A percentile compares a stretch with the other conserved stretches of the same genome.
phyloP scores from a whole-genome alignment of 1,139 yeast species.

The Suhomyces kunorum region DNA sequence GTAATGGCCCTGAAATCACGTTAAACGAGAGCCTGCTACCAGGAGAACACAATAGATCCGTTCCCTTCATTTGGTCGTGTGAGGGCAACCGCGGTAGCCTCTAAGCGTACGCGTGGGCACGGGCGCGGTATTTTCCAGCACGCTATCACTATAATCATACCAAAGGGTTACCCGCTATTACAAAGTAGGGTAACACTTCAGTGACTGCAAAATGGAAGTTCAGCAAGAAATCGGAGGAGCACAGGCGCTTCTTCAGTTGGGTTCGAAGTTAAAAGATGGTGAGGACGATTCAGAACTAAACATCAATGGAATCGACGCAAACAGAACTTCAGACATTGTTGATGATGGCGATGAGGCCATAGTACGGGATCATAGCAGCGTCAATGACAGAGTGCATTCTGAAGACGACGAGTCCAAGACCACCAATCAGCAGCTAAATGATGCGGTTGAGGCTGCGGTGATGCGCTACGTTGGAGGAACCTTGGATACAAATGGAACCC shows the following conservation, averaged over 20 bases:
- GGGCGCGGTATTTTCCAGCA: conserved; percentile 1
- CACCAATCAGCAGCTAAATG: conserved; percentile 45
- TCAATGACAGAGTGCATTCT: conserved; percentile 13
- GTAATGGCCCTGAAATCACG: no score
- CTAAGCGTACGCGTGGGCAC: conserved; percentile 1
- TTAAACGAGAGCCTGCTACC: no score
- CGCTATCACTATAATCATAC: conserved; percentile 4
- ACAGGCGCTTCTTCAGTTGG: conserved; percentile 46
- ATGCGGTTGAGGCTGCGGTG: conserved; percentile 73
- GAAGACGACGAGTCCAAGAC: conserved; percentile 30
- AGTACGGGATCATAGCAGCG: conserved; percentile 13
- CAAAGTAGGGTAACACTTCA: conserved; percentile 18
- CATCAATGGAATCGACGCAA: conserved; percentile 10
- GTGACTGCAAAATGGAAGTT: conserved; percentile 31
- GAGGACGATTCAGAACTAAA: conserved; percentile 16
- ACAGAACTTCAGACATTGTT: conserved; percentile 8
- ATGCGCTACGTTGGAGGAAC: conserved; percentile 69
- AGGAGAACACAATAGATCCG: no score
- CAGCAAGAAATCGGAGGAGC: conserved; percentile 50
- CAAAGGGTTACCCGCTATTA: conserved; percentile 19
- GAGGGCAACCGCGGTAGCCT: no score
- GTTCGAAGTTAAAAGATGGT: conserved; percentile 32
- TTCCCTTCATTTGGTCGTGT: no score
- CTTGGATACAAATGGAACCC: conserved; percentile 28
- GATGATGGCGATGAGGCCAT: conserved; percentile 15